phyloP scores from a whole-genome alignment of 2,329 filamentous ascomycete genomes.

The Penicillium sp. region DNA sequence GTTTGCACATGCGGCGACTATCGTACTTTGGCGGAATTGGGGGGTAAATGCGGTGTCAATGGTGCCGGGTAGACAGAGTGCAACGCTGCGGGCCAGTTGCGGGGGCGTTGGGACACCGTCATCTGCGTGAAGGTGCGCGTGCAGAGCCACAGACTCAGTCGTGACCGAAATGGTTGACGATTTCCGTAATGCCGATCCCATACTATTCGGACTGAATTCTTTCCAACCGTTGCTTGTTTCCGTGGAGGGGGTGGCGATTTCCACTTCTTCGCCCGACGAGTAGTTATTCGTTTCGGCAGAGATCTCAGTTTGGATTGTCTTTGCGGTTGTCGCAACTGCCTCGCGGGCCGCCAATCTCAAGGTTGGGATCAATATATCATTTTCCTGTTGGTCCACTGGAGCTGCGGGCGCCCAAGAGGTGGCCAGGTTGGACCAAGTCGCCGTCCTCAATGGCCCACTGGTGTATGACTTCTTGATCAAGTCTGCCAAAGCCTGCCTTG shows the following conservation, averaged over 20 bases:
- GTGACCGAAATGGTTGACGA: slow-evolving; percentile 45
- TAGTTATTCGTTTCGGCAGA: slow-evolving; percentile 30
- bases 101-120: slow-evolving; percentile 35
- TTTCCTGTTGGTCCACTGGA: slow-evolving; percentile 38
- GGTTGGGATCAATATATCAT: slow-evolving; percentile 44
- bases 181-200: slow-evolving; percentile 35
- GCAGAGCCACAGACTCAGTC: slow-evolving; percentile 38
- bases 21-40: slow-evolving; percentile 36
- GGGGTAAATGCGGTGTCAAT: slow-evolving; percentile 33
- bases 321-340: slow-evolving; percentile 39
- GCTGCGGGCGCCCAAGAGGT: slow-evolving; percentile 42
- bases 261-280: slow-evolving; percentile 11
- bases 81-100: slow-evolving; percentile 37
- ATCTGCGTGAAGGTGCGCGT: slow-evolving; percentile 27
- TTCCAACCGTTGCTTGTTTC: slow-evolving; percentile 20
- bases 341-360: slow-evolving; percentile 44
- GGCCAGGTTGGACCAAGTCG: slow-evolving; percentile 41
- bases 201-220: slow-evolving; percentile 28
- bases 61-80: slow-evolving; percentile 38
- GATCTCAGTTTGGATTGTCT: slow-evolving; percentile 45
- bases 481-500: slow-evolving; percentile 35
- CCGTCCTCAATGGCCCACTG: slow-evolving; percentile 38
- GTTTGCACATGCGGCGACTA: slow-evolving; percentile 42
- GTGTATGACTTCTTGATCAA: slow-evolving; percentile 42
- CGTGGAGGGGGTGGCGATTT: slow-evolving; percentile 8